Evolutionary conservation across 2,329 filamentous ascomycete species (phyloP), one percentile per base, ranked within the genome.

Genomic region (Phaeophleospora eucalypticola): DNA sequence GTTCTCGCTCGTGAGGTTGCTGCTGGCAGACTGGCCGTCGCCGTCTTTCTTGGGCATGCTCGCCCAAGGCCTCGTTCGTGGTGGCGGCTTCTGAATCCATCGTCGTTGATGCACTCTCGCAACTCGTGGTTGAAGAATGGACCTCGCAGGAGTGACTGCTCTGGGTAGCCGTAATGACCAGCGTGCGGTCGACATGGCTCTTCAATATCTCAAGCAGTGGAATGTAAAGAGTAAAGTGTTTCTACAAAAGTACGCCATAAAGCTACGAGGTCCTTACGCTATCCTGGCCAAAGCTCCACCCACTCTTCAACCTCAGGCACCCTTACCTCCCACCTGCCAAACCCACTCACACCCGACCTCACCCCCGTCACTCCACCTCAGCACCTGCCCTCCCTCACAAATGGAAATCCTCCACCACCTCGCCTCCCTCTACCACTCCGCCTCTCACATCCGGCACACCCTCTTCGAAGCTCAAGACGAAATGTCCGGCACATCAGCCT

Each of bases 401-500:
- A 37, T 37, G 36, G 36, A 37, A 17, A 16, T 37, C 38, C 56
- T 65, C 43, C 61, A 64, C 52, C 59, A 65, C 57, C 42, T 54
- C 49, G 52, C 62, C 35, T 57, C 53, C 35, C 55, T 64, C 50
- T 64, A 65, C 56, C 62, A 65, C 50, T 59, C 55, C 45, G 39
- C 60, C 47, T 51, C 55, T n/a, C 60, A 65, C 51, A 51, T 65
- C 38, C 45, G 49, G 32, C 57, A 64, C 49, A 60, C 58, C 12
- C 53, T 61, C 18, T 41, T 43, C 46, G 56, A 60, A 48, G 61
- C 59, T 34, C 62, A 65, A 57, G 59, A 64, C 56, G 62, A 65
- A 35, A 60, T 64, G 45, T 69, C 58, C 56, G 67, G 46, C 67
- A 18, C 24, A 2, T 32, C 1, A 18, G 10, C 24, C 24, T 45